Evolutionary conservation across 768 basidiomycete genomes (phyloP), one percentile per base, ranked within the genome.

Genomic region (Pulveroboletus sp.): DNA sequence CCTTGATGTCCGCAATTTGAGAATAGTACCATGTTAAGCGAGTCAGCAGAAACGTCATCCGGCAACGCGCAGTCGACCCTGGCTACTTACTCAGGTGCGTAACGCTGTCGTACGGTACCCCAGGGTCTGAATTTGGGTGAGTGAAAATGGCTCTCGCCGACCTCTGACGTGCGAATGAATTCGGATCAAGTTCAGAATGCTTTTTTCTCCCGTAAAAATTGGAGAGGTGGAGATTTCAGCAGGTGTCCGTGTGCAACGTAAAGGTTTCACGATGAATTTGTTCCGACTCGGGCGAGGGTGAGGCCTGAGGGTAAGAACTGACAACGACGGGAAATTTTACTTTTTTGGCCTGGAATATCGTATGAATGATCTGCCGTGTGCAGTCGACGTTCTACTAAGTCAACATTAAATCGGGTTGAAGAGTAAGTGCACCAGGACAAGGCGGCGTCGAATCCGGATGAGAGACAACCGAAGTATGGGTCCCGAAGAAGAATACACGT

Each of bases 201-300:
- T 16, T 6, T 29, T 60, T 65, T 63, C 63, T 63, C 63, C 62
- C 62, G 62, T 61, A 60, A 63, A 52, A 54, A 55, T 65, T 50
- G 29, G 22, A n/a, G 19, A 22, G 23, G 34, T 30, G 39, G 27
- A 32, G 50, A 44, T 43, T 49, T 17, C 26, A 43, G 19, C 13
- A 23, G 39, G 17, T 17, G 6, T 42, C 4, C 8, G 29, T 19
- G 17, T 30, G 0, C 27, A 43, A 43, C 41, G 41, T 43, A 43
- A 43, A 13, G 26, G 41, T 17, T 43, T 19, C 29, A 24, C 24
- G 13, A 43, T 27, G 27, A 29, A 30, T 13, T 30, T 13, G 17
- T n/a, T n/a, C 29, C 29, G 7, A 29, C 19, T 26, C 40, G 40
- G 40, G 40, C n/a, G 13, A 39, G 38, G 37, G 38, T 40, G 38